Percentiles rank a stretch among this genome's conserved stretches.
Evolutionary conservation across 2,329 filamentous ascomycete genomes (phyloP).

Genomic region (Pseudogymnoascus sp.): DNA sequence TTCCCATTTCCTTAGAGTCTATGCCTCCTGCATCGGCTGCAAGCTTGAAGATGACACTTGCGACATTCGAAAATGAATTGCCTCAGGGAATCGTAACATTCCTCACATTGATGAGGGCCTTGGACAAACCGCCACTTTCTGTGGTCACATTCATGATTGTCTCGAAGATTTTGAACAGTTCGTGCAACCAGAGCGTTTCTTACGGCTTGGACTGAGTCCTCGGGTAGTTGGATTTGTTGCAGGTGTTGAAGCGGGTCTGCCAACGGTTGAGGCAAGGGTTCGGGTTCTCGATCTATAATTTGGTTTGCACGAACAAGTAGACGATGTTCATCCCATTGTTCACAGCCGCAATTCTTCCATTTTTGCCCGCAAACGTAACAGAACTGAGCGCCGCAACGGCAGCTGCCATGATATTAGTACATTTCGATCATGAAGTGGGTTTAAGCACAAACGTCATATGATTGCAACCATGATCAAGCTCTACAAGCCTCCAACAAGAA

Average conservation of each 20-base stretch:
- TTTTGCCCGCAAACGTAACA: constrained; percentile 40
- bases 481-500: constrained; percentile 40
- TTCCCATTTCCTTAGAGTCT: constrained; percentile 30
- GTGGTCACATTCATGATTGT: constrained; percentile 37
- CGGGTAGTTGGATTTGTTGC: not conserved
- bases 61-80: constrained; percentile 41
- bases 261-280: constrained; percentile 7
- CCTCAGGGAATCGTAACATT: constrained; percentile 35
- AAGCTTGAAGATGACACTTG: constrained; percentile 39
- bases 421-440: not conserved
- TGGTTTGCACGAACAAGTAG: constrained; percentile 29
- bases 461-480: constrained; percentile 44
- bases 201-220: not conserved
- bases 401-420: constrained; percentile 29
- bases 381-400: constrained; percentile 39
- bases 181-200: constrained; percentile 19
- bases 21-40: constrained; percentile 40
- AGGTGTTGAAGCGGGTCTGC: not conserved
- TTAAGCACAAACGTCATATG: constrained; percentile 46
- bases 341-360: constrained; percentile 37
- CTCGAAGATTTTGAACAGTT: constrained; percentile 23
- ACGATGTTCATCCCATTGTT: constrained; percentile 32
- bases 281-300: constrained; percentile 27
- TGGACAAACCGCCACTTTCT: constrained; percentile 29
- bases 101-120: constrained; percentile 35